Evolutionary conservation across 2,329 filamentous ascomycete genomes (phyloP).

Genomic region (Fusarium odoratissimum): DNA sequence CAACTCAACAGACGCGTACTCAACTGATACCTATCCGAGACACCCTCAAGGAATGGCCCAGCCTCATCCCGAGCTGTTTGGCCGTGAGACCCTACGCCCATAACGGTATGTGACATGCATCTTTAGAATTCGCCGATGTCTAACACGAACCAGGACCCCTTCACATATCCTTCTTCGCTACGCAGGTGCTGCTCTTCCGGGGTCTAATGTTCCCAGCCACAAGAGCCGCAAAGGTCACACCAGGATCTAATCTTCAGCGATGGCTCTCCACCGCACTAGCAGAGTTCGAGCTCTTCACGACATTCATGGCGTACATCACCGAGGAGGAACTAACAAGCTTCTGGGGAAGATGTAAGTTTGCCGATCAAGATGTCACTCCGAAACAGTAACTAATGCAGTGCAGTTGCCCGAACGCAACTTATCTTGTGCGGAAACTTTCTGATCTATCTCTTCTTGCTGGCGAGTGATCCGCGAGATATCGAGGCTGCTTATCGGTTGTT

Average conservation of each 20-base stretch:
- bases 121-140: neutral
- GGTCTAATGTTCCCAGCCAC: constrained; percentile 60
- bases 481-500: constrained; percentile 52
- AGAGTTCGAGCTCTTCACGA: constrained; percentile 53
- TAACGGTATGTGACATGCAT: constrained; percentile 32
- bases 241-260: constrained; percentile 50
- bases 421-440: constrained; percentile 61
- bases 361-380: neutral
- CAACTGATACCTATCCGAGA: constrained; percentile 45
- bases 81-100: constrained; percentile 26
- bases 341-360: constrained; percentile 58
- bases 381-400: neutral
- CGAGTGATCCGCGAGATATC: constrained; percentile 51
- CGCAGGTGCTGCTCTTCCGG: constrained; percentile 56
- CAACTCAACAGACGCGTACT: constrained; percentile 23
- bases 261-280: constrained; percentile 51
- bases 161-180: constrained; percentile 56
- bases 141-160: constrained; percentile 49
- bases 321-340: constrained; percentile 54
- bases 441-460: constrained; percentile 60
- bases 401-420: constrained; percentile 55
- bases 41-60: constrained; percentile 51
- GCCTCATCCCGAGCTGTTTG: constrained; percentile 51
- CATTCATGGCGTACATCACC: constrained; percentile 52
- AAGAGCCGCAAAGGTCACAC: constrained; percentile 52